phyloP scores from a whole-genome alignment of 345 rosid species.

The Rhizophora apiculata region DNA sequence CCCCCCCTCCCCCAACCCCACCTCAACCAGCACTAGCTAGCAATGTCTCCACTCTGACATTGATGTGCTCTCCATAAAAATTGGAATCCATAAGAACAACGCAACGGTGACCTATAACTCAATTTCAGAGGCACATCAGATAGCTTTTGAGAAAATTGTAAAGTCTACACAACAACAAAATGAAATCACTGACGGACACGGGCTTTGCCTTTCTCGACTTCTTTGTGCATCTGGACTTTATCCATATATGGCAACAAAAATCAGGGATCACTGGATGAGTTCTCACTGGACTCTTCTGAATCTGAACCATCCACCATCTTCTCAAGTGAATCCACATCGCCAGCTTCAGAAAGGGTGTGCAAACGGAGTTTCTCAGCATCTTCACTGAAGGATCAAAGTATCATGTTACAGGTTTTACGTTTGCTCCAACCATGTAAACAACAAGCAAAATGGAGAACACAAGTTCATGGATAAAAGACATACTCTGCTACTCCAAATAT shows the following conservation, averaged over 20 bases:
- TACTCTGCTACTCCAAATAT: slow-evolving; percentile 95
- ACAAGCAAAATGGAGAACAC: neutral
- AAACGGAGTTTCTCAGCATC: slow-evolving; percentile 71
- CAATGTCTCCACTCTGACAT: too few species aligned
- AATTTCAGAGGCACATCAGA: too few species aligned
- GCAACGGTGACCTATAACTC: too few species aligned
- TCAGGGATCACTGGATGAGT: slow-evolving; percentile 21
- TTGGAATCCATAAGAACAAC: too few species aligned
- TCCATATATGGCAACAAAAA: neutral
- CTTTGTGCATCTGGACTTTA: neutral
- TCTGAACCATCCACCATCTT: slow-evolving; percentile 70
- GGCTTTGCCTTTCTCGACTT: neutral
- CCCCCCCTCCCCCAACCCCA: too few species aligned
- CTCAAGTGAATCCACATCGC: slow-evolving; percentile 79
- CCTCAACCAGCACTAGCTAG: too few species aligned
- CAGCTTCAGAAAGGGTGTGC: slow-evolving; percentile 77
- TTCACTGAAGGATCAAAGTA: slow-evolving; percentile 44
- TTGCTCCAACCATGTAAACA: neutral
- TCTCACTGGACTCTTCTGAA: slow-evolving; percentile 43
- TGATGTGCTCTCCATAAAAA: too few species aligned
- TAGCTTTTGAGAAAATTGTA: too few species aligned
- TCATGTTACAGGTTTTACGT: neutral
- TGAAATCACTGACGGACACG: too few species aligned
- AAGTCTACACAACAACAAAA: too few species aligned
- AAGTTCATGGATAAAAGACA: slow-evolving; percentile 19